Conservation (phyloP, 192 early-diverging fungal genomes). For the Diversispora epigaea region DNA sequence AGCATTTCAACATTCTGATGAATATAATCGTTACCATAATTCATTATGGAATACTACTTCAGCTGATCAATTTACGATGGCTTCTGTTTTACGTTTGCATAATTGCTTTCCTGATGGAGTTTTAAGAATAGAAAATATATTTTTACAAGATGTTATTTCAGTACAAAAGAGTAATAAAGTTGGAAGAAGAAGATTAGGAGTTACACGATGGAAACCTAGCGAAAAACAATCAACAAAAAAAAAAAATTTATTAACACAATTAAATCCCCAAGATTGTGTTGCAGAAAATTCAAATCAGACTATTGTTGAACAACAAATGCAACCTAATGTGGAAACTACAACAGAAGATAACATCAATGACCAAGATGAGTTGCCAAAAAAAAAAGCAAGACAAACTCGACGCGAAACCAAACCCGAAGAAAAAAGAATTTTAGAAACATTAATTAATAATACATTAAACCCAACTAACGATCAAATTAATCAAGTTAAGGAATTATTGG, state of each 20-base stretch:
- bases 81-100: neutral
- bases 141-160: neutral
- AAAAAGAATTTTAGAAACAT: too few species aligned
- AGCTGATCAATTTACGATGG: neutral
- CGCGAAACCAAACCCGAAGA: too few species aligned
- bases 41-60: neutral
- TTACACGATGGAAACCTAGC: neutral
- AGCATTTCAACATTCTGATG: neutral
- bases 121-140: neutral
- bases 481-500: too few species aligned
- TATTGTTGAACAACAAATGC: too few species aligned
- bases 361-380: too few species aligned
- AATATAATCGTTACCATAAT: neutral
- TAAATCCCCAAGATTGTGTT: too few species aligned
- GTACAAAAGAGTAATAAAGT: slow-evolving; percentile 2
- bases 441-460: too few species aligned
- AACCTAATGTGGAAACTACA: too few species aligned
- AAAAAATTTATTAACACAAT: neutral
- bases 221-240: neutral
- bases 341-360: too few species aligned
- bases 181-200: neutral
- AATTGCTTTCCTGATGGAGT: neutral
- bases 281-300: too few species aligned
- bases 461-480: too few species aligned
- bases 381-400: too few species aligned